Evolutionary conservation across 768 basidiomycete species (phyloP).

Genomic region (Harrya chromipes): DNA sequence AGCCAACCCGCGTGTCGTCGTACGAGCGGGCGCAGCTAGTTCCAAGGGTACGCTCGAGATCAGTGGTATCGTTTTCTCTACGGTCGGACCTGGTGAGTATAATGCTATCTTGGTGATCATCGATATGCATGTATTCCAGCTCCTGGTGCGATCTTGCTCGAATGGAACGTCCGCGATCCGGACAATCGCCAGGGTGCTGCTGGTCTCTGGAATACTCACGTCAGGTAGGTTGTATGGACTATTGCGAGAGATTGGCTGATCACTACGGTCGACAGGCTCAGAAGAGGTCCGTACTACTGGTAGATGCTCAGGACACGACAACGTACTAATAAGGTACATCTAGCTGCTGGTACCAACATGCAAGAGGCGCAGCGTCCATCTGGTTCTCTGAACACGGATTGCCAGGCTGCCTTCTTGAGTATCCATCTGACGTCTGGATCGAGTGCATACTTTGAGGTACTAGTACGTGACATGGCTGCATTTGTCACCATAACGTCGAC

Average conservation of each 20-base stretch:
- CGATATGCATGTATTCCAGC: conserved; percentile 17
- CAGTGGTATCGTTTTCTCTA: conserved; percentile 59
- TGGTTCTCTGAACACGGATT: conserved; percentile 40
- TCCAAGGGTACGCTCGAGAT: conserved; percentile 58
- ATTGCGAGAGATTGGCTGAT: neutral
- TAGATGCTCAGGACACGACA: neutral
- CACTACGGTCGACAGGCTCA: conserved; percentile 14
- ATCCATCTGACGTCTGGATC: conserved; percentile 56
- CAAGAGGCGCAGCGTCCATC: conserved; percentile 42
- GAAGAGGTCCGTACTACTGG: conserved; percentile 22
- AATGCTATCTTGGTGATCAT: neutral
- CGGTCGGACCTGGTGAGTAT: conserved; percentile 43
- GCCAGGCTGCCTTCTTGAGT: conserved; percentile 62
- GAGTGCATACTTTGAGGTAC: conserved; percentile 66
- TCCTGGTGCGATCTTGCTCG: conserved; percentile 46
- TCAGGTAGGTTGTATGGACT: conserved; percentile 24
- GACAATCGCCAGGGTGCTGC: conserved; percentile 49
- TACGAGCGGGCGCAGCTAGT: conserved; percentile 43
- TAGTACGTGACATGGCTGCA: neutral
- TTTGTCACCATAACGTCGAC: neutral
- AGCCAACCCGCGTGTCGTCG: conserved; percentile 37
- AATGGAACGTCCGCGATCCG: conserved; percentile 62
- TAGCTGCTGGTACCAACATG: conserved; percentile 54
- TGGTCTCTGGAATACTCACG: conserved; percentile 49
- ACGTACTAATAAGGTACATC: neutral